Conservation (phyloP, 140 eudicot genomes). For the Flaveria floridana region DNA sequence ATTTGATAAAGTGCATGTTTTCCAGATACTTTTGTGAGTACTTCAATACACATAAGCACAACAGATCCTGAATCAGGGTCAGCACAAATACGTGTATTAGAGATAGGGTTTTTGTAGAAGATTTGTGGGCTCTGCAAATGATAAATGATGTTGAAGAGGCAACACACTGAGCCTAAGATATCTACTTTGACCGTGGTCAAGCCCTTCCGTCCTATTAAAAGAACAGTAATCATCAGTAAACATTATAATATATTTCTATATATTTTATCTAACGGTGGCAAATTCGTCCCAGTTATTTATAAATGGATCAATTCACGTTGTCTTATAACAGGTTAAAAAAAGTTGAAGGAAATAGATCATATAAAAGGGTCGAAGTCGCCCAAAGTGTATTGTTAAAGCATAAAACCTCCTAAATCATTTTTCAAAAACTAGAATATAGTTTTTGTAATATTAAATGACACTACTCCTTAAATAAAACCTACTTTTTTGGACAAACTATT, state of each 20-base stretch:
- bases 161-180: constrained; percentile 54
- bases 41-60: constrained; percentile 73
- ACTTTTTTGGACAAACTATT: not conserved
- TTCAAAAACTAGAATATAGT: not conserved
- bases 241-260: constrained; percentile 5
- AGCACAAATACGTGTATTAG: constrained; percentile 16
- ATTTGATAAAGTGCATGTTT: constrained; percentile 61
- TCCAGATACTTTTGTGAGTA: constrained; percentile 65
- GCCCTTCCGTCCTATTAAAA: constrained; percentile 53
- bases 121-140: constrained; percentile 65
- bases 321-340: not conserved
- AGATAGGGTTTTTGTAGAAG: constrained; percentile 37
- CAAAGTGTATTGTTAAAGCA: constrained; percentile 4
- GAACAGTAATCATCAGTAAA: constrained; percentile 15
- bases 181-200: constrained; percentile 48
- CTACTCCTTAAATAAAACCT: not conserved
- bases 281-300: not conserved
- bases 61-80: constrained; percentile 84
- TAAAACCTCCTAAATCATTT: not conserved
- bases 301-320: not conserved
- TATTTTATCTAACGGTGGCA: not conserved
- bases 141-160: constrained; percentile 66
- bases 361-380: not conserved
- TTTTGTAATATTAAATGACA: not conserved
- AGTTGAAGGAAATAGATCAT: not conserved